A percentile compares a stretch with the other conserved stretches of the same genome.
Evolutionary conservation across 805 yeast genomes (phyloP).

Genomic region (Saccharomycopsis lassenensis): DNA sequence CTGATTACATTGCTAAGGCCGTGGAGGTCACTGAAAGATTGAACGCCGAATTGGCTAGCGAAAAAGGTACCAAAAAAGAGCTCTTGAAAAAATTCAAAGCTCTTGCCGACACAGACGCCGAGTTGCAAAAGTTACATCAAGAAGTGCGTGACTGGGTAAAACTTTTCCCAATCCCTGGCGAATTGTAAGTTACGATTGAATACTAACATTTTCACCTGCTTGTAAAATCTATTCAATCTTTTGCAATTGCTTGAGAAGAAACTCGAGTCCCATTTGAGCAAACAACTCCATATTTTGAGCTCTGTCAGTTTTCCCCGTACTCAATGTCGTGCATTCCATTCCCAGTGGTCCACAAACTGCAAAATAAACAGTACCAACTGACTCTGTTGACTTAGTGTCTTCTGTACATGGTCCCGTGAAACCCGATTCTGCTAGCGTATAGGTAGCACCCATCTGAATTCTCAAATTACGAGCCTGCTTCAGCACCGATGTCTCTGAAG

Average conservation of each 20-base stretch:
- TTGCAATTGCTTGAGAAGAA: slow-evolving; percentile 41
- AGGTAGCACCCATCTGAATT: slow-evolving; percentile 74
- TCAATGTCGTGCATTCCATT: slow-evolving; percentile 33
- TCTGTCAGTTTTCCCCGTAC: slow-evolving; percentile 42
- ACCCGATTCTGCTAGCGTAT: slow-evolving; percentile 76
- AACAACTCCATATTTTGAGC: slow-evolving; percentile 64
- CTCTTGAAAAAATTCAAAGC: slow-evolving; percentile 58
- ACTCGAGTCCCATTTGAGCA: slow-evolving; percentile 56
- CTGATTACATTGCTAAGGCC: slow-evolving; percentile 68
- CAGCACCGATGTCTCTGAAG: slow-evolving; percentile 63
- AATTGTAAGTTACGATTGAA: slow-evolving; percentile 29
- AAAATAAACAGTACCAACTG: slow-evolving; percentile 55
- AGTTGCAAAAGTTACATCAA: slow-evolving; percentile 47
- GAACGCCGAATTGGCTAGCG: slow-evolving; percentile 41
- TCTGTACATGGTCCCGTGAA: slow-evolving; percentile 67
- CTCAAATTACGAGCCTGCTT: slow-evolving; percentile 69
- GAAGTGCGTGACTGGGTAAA: slow-evolving; percentile 69
- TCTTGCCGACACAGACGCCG: slow-evolving; percentile 52
- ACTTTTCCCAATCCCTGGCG: slow-evolving; percentile 84
- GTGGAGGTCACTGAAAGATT: slow-evolving; percentile 55
- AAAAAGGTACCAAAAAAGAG: slow-evolving; percentile 48
- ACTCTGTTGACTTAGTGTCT: slow-evolving; percentile 10
- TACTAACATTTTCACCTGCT: too few species aligned
- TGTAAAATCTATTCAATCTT: too few species aligned
- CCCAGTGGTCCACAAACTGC: slow-evolving; percentile 61